Evolutionary conservation across 2,329 filamentous ascomycete species (phyloP).

Genomic region (Fusarium bulbicola): DNA sequence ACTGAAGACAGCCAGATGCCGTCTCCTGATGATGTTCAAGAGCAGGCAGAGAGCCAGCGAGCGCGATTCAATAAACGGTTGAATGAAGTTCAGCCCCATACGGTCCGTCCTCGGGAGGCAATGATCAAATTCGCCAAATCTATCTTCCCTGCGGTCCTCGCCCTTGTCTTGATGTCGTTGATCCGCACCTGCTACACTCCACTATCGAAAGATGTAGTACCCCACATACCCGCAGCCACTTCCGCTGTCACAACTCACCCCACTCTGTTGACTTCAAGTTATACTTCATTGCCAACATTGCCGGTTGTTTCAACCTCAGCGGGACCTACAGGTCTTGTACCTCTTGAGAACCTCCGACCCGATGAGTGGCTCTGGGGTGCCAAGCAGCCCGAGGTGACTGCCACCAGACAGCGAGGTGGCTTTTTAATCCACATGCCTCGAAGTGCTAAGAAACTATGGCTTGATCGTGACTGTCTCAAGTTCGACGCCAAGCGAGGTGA

Average conservation of each 20-base stretch:
- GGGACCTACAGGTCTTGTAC: conserved; percentile 42
- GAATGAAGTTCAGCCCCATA: conserved; percentile 21
- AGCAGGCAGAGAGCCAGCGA: conserved; percentile 13
- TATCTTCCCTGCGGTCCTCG: conserved; percentile 41
- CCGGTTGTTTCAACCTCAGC: conserved; percentile 23
- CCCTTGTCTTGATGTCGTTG: conserved; percentile 34
- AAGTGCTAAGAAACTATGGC: conserved; percentile 61
- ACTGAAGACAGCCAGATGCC: conserved; percentile 34
- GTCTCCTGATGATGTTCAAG: conserved; percentile 7
- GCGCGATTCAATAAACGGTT: conserved; percentile 20
- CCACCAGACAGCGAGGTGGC: conserved; percentile 54
- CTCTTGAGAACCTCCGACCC: conserved; percentile 41
- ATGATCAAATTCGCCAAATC: conserved; percentile 25
- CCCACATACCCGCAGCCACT: conserved; percentile 40
- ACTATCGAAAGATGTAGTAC: conserved; percentile 27
- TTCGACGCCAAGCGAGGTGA: conserved; percentile 63
- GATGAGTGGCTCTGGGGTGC: conserved; percentile 49
- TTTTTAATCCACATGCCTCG: conserved; percentile 64
- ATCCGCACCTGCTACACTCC: conserved; percentile 43
- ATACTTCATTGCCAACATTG: conserved; percentile 23
- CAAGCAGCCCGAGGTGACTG: conserved; percentile 46
- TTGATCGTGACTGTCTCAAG: conserved; percentile 64
- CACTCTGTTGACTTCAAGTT: conserved; percentile 34
- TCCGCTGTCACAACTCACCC: conserved; percentile 39
- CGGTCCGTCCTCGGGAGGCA: conserved; percentile 18